phyloP scores from a whole-genome alignment of 2,329 filamentous ascomycete species.

The Aureobasidium pullulans region DNA sequence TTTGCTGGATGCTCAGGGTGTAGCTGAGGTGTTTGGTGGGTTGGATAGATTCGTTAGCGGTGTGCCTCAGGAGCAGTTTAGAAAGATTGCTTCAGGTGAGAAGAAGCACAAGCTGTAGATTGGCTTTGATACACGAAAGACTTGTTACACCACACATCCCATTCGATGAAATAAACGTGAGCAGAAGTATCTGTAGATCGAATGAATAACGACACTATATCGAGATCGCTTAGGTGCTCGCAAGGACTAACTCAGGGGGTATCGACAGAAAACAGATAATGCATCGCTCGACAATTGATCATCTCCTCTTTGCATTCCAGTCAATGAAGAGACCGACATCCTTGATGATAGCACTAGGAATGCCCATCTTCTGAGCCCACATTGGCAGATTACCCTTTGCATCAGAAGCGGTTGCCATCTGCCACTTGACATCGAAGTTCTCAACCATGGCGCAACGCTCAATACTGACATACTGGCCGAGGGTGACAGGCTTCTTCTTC shows the following conservation, averaged over 20 bases:
- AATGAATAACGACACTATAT: not conserved
- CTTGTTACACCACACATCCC: not conserved
- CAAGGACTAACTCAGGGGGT: not conserved
- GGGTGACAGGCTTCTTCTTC: conserved; percentile 42
- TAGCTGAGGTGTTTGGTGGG: conserved; percentile 78
- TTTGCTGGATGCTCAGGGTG: conserved; percentile 66
- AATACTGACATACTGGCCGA: conserved; percentile 57
- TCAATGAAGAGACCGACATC: conserved; percentile 62
- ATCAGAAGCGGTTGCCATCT: conserved; percentile 70
- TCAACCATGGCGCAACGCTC: conserved; percentile 50
- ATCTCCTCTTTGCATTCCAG: conserved; percentile 41
- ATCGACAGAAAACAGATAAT: not conserved
- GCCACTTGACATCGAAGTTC: conserved; percentile 54
- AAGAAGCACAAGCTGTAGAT: conserved; percentile 85
- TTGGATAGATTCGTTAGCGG: conserved; percentile 73
- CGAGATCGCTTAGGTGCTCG: not conserved
- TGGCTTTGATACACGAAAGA: not conserved
- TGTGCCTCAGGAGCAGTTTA: conserved; percentile 81
- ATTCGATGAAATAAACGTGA: not conserved
- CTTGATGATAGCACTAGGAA: conserved; percentile 58
- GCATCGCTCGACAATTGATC: not conserved
- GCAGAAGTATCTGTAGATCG: not conserved
- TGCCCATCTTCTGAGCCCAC: conserved; percentile 57
- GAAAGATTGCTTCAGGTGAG: conserved; percentile 73
- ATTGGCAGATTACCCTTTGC: conserved; percentile 60